Percentiles rank a stretch among this genome's conserved stretches.
These are phyloP conservation scores for Eimeria brunetti DNA, from an alignment of 169 alveolate species.

Conservation along the genomic window DNA sequence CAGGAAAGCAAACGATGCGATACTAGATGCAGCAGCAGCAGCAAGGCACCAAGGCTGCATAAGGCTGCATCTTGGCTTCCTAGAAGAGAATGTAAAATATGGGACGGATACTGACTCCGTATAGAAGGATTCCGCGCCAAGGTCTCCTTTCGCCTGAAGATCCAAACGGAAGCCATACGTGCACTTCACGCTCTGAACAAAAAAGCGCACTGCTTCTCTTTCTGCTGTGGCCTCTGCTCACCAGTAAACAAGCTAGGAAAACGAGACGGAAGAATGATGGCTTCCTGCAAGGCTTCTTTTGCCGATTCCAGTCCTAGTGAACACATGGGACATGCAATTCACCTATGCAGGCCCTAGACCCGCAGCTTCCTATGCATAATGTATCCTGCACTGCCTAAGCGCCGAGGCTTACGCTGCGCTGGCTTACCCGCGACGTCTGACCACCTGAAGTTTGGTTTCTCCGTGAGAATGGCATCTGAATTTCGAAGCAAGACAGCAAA, in stretches of 20 bases:
- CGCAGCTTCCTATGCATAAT: neutral
- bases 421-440: slow-evolving; percentile 91
- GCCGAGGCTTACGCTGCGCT: neutral
- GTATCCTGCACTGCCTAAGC: neutral
- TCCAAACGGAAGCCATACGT: neutral
- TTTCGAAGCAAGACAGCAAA: neutral
- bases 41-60: neutral
- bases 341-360: neutral
- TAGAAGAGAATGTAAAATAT: neutral
- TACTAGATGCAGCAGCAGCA: neutral
- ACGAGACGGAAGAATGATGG: slow-evolving; percentile 94
- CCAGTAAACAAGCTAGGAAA: slow-evolving; percentile 95
- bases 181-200: neutral
- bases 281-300: slow-evolving; percentile 93
- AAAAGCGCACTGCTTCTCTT: neutral
- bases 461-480: slow-evolving; percentile 85
- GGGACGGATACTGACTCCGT: slow-evolving; percentile 78
- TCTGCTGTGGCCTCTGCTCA: slow-evolving; percentile 2
- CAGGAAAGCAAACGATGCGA: neutral
- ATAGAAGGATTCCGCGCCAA: slow-evolving; percentile 84
- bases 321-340: neutral
- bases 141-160: slow-evolving; percentile 83
- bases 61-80: no score
- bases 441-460: slow-evolving; percentile 94
- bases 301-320: slow-evolving; percentile 91